Base-by-base conservation (phyloP, 441 rosid genomes). In the Metrosideros polymorpha region DNA sequence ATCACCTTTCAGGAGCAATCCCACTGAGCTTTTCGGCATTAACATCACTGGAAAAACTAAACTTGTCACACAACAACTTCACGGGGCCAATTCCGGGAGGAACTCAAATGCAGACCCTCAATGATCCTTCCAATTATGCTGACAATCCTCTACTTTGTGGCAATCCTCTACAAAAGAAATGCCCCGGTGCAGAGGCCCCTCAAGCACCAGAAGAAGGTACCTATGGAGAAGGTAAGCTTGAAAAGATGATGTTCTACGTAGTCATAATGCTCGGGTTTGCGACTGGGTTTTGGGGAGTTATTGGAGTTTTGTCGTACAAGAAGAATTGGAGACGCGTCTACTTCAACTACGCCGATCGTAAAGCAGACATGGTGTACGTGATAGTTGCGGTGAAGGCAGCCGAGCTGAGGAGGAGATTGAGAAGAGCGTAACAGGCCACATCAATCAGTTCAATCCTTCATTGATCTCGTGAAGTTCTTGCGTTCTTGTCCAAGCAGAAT, bases 141-240 rank as follows among this genome's bases (percentile, higher is more conserved):
- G 25, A 51, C 24, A 86, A 86, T 52, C 82, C 87, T 9, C 76
- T 5, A n/a, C 85, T 86, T 25, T 86, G 87, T 39, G 87, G 85
- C 2, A 43, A 45, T 12, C 82, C 39, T 32, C 82, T 86, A 54
- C 61, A 54, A 32, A 82, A 50, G 47, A 49, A 50, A 86, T 82
- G 88, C 9, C 83, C 6, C 15, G 1, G 25, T 61, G 63, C 3
- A 1, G 4, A 63, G 51, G 19, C 29, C 18, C 5, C 50, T 61
- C 52, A 50, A 50, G 52, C 18, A 6, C 18, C 18, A 2, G 18
- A 50, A 50, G 18, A 50, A 50, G 83, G 15, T 12, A 59, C 71
- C 32, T 61, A 25, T 66, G 66, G 22, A 27, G 30, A n/a, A 24
- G 84, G 77, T 55, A 13, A 10, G 57, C 6, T n/a, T 51, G 87